A percentile compares a stretch with the other conserved stretches of the same genome.
phyloP scores from a whole-genome alignment of 2,329 filamentous ascomycete genomes.

The Colletotrichum paranaense region DNA sequence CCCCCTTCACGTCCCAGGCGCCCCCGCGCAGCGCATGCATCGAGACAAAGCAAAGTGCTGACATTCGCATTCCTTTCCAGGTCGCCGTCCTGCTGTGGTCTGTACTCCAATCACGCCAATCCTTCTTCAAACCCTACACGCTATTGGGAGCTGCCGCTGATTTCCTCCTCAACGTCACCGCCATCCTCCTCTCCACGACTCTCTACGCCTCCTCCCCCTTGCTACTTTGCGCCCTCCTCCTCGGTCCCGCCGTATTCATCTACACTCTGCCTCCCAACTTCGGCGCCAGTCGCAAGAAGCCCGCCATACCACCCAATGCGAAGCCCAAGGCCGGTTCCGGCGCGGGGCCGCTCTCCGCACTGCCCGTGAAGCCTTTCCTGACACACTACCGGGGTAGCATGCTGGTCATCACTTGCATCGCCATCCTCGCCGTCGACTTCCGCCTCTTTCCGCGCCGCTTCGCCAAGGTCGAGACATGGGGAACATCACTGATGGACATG shows the following conservation, averaged over 20 bases:
- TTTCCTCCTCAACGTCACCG: slow-evolving; percentile 87
- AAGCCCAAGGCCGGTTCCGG: slow-evolving; percentile 45
- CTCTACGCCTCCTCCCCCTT: slow-evolving; percentile 82
- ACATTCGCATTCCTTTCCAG: slow-evolving; percentile 57
- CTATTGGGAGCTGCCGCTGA: slow-evolving; percentile 78
- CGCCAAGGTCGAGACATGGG: slow-evolving; percentile 99
- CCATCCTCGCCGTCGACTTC: slow-evolving; percentile 98
- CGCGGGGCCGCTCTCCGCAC: slow-evolving; percentile 52
- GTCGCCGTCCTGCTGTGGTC: slow-evolving; percentile 89
- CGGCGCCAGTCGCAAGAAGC: slow-evolving; percentile 56
- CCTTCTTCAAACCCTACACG: slow-evolving; percentile 84
- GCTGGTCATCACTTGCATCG: slow-evolving; percentile 89
- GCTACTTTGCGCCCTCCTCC: slow-evolving; percentile 79
- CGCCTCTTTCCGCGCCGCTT: slow-evolving; percentile 92
- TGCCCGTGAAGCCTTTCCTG: slow-evolving; percentile 91
- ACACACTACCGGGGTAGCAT: slow-evolving; percentile 92
- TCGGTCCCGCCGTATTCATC: slow-evolving; percentile 76
- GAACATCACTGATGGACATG: slow-evolving; percentile 98
- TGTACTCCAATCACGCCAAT: slow-evolving; percentile 83
- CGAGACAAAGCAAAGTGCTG: slow-evolving; percentile 34
- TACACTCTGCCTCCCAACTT: slow-evolving; percentile 62
- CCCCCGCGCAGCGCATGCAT: slow-evolving; percentile 11
- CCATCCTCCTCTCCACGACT: slow-evolving; percentile 86
- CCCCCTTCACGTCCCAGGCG: neutral
- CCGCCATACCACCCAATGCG: slow-evolving; percentile 57